Conservation (phyloP, 1,139 yeast species). For the Lodderomyces metapsilosis region DNA sequence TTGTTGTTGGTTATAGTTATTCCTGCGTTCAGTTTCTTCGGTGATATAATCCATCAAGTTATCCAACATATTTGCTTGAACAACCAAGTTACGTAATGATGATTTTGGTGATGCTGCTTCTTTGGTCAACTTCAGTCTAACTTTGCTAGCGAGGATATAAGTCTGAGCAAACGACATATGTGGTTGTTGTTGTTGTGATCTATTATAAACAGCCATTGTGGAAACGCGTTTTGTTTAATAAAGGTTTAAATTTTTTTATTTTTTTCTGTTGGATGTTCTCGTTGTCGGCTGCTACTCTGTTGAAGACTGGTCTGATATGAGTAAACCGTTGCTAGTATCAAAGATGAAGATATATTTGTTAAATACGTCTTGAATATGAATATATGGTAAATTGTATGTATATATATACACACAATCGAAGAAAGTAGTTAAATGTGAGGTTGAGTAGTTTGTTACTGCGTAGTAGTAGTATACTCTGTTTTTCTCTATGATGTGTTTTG, state of each 20-base stretch:
- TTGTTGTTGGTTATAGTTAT: conserved; percentile 9
- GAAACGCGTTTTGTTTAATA: background rate
- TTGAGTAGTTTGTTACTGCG: too few relatives aligned
- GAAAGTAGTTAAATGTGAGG: too few relatives aligned
- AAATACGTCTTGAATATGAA: too few relatives aligned
- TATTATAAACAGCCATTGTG: background rate
- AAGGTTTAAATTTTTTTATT: too few relatives aligned
- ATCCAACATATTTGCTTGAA: conserved; percentile 77
- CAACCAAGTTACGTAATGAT: conserved; percentile 59
- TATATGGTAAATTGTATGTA: too few relatives aligned
- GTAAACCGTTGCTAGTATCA: too few relatives aligned
- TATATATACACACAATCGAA: too few relatives aligned
- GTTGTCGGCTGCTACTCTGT: too few relatives aligned
- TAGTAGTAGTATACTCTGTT: too few relatives aligned
- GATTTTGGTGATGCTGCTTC: conserved; percentile 66
- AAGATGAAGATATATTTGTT: too few relatives aligned
- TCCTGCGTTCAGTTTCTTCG: conserved; percentile 30
- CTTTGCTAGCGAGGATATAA: conserved; percentile 66
- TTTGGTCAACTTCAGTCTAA: conserved; percentile 62
- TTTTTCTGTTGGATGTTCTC: background rate
- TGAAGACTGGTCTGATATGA: too few relatives aligned
- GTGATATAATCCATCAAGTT: conserved; percentile 56
- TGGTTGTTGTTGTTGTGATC: conserved; percentile 13
- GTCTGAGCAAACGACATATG: conserved; percentile 51
- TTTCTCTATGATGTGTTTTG: too few relatives aligned